Percentiles rank a stretch among this genome's conserved stretches.
Conservation (phyloP, 768 basidiomycete genomes). For the Auricularia auricula-judae region DNA sequence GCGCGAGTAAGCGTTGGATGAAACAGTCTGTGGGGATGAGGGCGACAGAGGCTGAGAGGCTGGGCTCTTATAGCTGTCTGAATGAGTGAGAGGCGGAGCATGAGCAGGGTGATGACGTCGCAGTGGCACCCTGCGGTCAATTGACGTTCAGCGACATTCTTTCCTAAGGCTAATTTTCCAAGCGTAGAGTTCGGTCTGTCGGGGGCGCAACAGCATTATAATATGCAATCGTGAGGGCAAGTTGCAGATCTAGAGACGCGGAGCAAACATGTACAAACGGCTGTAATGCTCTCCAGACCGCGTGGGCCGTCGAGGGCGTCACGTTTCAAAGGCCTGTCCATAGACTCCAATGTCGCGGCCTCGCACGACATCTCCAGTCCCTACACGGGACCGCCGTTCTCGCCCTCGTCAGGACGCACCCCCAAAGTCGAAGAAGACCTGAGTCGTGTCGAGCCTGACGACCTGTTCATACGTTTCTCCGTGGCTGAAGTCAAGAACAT, state of each 20-base stretch:
- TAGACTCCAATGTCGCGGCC: background rate
- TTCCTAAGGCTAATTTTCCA: background rate
- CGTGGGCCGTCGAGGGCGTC: background rate
- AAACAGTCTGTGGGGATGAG: background rate
- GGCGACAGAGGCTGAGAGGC: background rate
- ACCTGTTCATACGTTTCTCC: conserved; percentile 61
- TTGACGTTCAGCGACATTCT: background rate
- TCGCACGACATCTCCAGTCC: background rate
- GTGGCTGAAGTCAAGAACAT: conserved; percentile 57
- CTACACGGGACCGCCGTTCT: background rate
- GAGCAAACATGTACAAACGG: background rate
- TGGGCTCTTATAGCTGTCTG: background rate
- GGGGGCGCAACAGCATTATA: too few relatives aligned
- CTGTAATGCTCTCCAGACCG: background rate
- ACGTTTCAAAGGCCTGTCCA: background rate
- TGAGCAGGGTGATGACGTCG: background rate
- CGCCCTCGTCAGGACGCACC: background rate
- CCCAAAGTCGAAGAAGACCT: conserved; percentile 10
- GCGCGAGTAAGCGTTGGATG: background rate
- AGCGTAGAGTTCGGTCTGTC: background rate
- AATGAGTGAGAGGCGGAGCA: background rate
- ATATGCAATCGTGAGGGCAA: too few relatives aligned
- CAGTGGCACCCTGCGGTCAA: background rate
- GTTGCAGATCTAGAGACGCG: background rate
- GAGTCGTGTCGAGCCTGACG: conserved; percentile 48